Evolutionary conservation across 2,329 filamentous ascomycete species (phyloP).

Genomic region (Aspergillus brasiliensis): DNA sequence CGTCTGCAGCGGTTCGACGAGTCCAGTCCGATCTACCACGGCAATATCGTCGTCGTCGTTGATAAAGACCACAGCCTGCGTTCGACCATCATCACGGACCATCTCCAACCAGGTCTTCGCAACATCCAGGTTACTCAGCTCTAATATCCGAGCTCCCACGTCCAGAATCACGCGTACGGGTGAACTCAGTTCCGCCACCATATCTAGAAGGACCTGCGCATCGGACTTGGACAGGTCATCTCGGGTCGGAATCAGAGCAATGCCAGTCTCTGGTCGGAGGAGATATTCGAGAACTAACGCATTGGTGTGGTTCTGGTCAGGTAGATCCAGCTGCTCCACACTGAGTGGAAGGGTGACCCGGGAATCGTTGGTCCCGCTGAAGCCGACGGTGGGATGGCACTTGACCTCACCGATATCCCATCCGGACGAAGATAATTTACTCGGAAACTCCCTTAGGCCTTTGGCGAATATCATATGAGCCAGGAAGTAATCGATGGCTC

Average conservation of each 20-base stretch:
- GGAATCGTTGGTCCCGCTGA: slow-evolving; percentile 71
- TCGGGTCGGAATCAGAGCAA: slow-evolving; percentile 17
- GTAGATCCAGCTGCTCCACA: slow-evolving; percentile 59
- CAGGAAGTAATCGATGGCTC: slow-evolving; percentile 65
- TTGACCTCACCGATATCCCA: slow-evolving; percentile 62
- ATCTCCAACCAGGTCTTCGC: slow-evolving; percentile 56
- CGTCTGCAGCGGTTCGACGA: slow-evolving; percentile 46
- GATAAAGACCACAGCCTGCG: slow-evolving; percentile 60
- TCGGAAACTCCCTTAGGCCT: slow-evolving; percentile 63
- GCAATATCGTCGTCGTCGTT: slow-evolving; percentile 33
- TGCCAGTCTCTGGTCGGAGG: slow-evolving; percentile 54
- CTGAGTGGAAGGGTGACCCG: slow-evolving; percentile 58
- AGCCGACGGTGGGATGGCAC: slow-evolving; percentile 59
- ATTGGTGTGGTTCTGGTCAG: slow-evolving; percentile 64
- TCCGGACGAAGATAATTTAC: slow-evolving; percentile 65
- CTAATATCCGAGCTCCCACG: slow-evolving; percentile 70
- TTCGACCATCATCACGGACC: slow-evolving; percentile 16
- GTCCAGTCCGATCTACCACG: slow-evolving; percentile 32
- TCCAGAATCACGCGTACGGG: slow-evolving; percentile 65
- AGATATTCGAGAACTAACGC: slow-evolving; percentile 65
- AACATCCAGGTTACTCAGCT: slow-evolving; percentile 60
- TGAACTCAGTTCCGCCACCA: slow-evolving; percentile 44
- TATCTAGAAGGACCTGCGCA: slow-evolving; percentile 48
- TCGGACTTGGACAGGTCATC: slow-evolving; percentile 12
- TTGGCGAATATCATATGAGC: slow-evolving; percentile 60